Conservation (phyloP, 1,284 basidiomycete genomes). For the Abortiporus biennis region DNA sequence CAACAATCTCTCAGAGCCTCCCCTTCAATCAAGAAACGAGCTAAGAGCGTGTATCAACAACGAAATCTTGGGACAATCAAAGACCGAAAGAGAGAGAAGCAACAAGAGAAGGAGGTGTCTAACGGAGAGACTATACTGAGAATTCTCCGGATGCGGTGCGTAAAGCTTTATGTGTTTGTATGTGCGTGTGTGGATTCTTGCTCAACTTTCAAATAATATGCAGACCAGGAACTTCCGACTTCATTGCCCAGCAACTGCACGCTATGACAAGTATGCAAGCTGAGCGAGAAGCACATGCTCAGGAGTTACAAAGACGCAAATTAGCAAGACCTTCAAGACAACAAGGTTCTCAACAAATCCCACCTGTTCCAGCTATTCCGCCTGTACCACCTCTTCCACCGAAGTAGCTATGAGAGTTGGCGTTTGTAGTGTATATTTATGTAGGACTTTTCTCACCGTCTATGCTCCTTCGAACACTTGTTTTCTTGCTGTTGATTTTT, state of each 20-base stretch:
- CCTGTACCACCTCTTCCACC: slow-evolving; percentile 19
- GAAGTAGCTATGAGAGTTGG: not conserved
- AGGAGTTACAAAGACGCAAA: slow-evolving; percentile 51
- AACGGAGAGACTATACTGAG: slow-evolving; percentile 89
- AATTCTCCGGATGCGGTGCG: slow-evolving; percentile 89
- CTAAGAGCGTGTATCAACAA: slow-evolving; percentile 86
- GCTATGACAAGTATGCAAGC: slow-evolving; percentile 71
- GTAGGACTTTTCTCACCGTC: no score
- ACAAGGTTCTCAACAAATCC: slow-evolving; percentile 1
- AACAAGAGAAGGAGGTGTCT: slow-evolving; percentile 64
- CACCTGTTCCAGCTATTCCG: slow-evolving; percentile 12
- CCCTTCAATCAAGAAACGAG: slow-evolving; percentile 78
- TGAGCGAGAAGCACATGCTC: slow-evolving; percentile 60
- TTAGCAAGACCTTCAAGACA: slow-evolving; percentile 24
- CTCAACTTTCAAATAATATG: not conserved
- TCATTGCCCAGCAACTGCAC: slow-evolving; percentile 83
- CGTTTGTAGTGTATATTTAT: no score
- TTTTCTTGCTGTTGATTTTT: no score
- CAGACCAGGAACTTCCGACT: slow-evolving; percentile 80
- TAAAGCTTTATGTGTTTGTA: slow-evolving; percentile 8
- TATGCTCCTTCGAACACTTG: no score
- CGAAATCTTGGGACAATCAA: slow-evolving; percentile 95
- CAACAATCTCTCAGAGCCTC: slow-evolving; percentile 72
- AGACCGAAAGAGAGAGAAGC: slow-evolving; percentile 91
- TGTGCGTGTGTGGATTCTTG: not conserved